Evolutionary conservation across 176 grass and related monocot species (phyloP), one percentile per base, ranked within the genome.

Genomic region (Avena eriantha): DNA sequence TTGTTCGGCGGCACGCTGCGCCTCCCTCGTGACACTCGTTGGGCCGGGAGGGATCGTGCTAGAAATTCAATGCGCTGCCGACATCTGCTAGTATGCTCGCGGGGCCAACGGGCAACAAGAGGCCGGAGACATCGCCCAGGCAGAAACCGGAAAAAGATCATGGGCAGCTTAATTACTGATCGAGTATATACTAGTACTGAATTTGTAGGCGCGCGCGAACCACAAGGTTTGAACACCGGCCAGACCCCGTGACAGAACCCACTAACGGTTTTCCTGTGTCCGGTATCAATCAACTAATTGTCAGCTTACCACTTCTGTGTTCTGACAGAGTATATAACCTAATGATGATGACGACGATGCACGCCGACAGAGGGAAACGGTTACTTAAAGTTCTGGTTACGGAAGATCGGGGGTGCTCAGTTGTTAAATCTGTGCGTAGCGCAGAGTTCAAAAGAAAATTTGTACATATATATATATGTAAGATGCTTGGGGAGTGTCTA

Each of bases 331-430:
- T 39, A 0, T 47, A 10, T 47, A 63, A 73, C 59, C 33, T 74
- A 70, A 80, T 57, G 77, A 71, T 53, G 78, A 78, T 53, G 78
- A 78, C 1, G 29, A 29, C 2, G 29, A 29, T 71, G 64, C 88
- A 50, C 83, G 51, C 43, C 1, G 48, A 67, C 78, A 50, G 36
- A 90, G 60, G 49, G 9, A 43, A 17, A 73, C 3, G 24, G 39
- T 69, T 36, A 16, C 26, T 66, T 78, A 78, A 21, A 71, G 0
- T 29, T 17, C 12, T 69, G 35, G 67, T 59, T 59, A 59, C 63
- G 17, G 76, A 70, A 70, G 47, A 50, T 14, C 14, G 7, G 13
- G 72, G 17, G 14, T 10, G 23, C 10, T 51, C 24, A 73, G n/a
- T 15, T 26, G 63, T 3, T 69, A 36, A 48, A 41, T 46, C 48